Base-by-base conservation (phyloP, 140 eudicot species). In the Bidens hawaiensis region DNA sequence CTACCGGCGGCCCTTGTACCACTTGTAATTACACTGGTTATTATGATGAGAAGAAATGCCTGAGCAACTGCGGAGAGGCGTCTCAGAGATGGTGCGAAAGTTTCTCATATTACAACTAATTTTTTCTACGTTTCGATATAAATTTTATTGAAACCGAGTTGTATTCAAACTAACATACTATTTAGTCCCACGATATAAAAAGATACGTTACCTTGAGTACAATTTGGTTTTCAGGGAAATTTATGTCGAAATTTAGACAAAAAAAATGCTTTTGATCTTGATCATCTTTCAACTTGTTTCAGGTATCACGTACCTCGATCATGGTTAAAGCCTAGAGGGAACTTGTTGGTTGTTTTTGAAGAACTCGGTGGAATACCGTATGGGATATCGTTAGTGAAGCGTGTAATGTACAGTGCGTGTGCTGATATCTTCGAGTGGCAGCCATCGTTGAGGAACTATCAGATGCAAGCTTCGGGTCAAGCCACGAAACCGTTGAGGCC, bases 261-360 rank as follows among this genome's bases (percentile, higher is more conserved):
- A n/a, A n/a, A 30, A 4, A 49, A 31, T 13, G 33, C 53, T 34
- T 4, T 56, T 19, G 57, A 21, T 54, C 54, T 28, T 51, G 59
- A 51, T 27, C 1, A 49, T 45, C 14, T 30, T 31, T 21, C 8
- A 10, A 36, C 23, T 12, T 12, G 68, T 82, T 70, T 49, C 76
- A 90, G 98, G 98, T 94, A 94, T 67, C 99, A 94, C 19, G 82
- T 94, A 23, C 99, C 99, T 47, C 87, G 94, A 28, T 85, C 99
- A 0, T 94, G 99, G 99, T 79, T 94, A 36, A 67, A 74, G 2
- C 99, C 95, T 0, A 83, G 84, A 12, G 97, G 95, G 41, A 94
- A 94, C 65, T 56, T 88, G 51, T 74, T 94, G 77, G 99, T 94
- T 60, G 81, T 94, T 2, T 85, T 94, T 51, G 99, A 94, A 81